phyloP scores from a whole-genome alignment of 2,329 filamentous ascomycete genomes.

The Dactylonectria estremocensis region DNA sequence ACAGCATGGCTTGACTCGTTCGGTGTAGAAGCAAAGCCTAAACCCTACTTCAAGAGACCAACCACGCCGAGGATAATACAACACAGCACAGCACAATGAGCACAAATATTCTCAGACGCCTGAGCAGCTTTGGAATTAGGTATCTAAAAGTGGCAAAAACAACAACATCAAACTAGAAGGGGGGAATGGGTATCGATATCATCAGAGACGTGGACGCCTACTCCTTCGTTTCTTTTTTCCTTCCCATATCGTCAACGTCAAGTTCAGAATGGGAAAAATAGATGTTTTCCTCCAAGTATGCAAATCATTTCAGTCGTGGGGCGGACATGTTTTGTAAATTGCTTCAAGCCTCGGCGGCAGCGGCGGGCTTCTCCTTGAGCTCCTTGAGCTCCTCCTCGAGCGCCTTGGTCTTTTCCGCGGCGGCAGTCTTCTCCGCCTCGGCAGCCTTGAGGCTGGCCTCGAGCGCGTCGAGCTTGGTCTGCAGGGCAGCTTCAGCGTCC shows the following conservation, averaged over 20 bases:
- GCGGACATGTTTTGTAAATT: background rate
- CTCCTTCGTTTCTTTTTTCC: conserved; percentile 44
- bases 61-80: background rate
- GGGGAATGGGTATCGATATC: conserved; percentile 51
- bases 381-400: conserved; percentile 33
- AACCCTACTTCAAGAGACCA: background rate
- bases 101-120: conserved; percentile 8
- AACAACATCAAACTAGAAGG: conserved; percentile 38
- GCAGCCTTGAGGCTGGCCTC: conserved; percentile 16
- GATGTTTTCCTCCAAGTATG: conserved; percentile 19
- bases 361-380: conserved; percentile 32
- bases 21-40: background rate
- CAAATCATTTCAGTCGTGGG: conserved; percentile 32
- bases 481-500: too few relatives aligned
- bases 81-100: background rate
- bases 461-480: background rate
- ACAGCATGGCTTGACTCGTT: background rate
- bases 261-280: conserved; percentile 31
- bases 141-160: conserved; percentile 26
- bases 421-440: conserved; percentile 35
- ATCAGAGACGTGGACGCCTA: conserved; percentile 50
- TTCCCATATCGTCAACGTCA: conserved; percentile 38
- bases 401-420: conserved; percentile 25
- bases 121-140: conserved; percentile 29
- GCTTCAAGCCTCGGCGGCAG: conserved; percentile 28